These are phyloP conservation scores for Penicillium fimorum DNA, from an alignment of 495 filamentous ascomycete genomes.

Conservation along the genomic window DNA sequence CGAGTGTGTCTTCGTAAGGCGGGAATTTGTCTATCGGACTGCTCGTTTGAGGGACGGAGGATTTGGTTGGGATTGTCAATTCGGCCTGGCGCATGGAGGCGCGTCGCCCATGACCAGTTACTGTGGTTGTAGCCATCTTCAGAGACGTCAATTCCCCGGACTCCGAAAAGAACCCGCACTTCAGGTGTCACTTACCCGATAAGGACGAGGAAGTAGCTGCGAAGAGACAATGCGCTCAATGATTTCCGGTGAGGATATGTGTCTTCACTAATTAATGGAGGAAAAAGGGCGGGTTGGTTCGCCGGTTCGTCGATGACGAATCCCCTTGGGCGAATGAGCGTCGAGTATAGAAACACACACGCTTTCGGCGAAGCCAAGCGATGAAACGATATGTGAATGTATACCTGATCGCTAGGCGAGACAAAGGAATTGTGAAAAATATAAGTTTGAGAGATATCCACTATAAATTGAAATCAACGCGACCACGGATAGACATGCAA, in stretches of 20 bases:
- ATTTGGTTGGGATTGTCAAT: slow-evolving; percentile 33
- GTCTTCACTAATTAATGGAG: slow-evolving; percentile 3
- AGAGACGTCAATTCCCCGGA: slow-evolving; percentile 8
- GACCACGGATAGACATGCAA: neutral
- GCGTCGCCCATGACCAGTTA: slow-evolving; percentile 47
- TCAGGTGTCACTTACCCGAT: slow-evolving; percentile 9
- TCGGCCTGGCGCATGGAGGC: slow-evolving; percentile 45
- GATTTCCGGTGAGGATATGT: neutral
- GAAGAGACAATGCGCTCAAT: slow-evolving; percentile 1
- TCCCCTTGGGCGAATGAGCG: slow-evolving; percentile 32
- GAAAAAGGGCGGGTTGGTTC: slow-evolving; percentile 3
- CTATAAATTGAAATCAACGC: neutral
- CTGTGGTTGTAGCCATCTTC: slow-evolving; percentile 44
- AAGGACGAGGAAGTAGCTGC: slow-evolving; percentile 3
- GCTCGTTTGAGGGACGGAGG: slow-evolving; percentile 33
- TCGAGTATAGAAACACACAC: slow-evolving; percentile 28
- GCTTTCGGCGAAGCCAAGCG: slow-evolving; percentile 7
- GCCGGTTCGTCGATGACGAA: slow-evolving; percentile 38
- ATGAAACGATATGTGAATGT: neutral
- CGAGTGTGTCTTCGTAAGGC: slow-evolving; percentile 39
- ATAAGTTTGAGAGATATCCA: neutral
- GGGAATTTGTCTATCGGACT: slow-evolving; percentile 48
- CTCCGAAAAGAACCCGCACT: neutral
- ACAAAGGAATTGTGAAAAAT: neutral
- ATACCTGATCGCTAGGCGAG: neutral